These are phyloP conservation scores for Inga leiocalycina DNA, from an alignment of 306 rosid genomes.

Conservation along the genomic window DNA sequence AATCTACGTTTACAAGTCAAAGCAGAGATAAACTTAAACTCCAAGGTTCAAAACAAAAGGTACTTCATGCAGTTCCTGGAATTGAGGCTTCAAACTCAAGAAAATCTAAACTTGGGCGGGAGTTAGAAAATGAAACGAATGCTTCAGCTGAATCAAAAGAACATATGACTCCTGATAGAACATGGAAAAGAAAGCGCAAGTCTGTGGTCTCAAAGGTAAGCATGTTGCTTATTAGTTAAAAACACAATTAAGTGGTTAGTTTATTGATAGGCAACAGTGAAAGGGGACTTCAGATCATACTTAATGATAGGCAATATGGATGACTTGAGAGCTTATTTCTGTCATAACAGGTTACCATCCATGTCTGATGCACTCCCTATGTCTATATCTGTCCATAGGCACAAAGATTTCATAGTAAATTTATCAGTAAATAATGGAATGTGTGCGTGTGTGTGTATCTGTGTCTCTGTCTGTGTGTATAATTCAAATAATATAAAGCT, in stretches of 20 bases:
- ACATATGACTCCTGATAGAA: conserved; percentile 43
- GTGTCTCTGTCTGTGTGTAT: too few species aligned
- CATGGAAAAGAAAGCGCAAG: conserved; percentile 67
- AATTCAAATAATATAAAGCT: not conserved
- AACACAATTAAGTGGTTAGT: conserved; percentile 7
- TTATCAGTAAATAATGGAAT: not conserved
- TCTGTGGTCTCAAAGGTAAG: conserved; percentile 52
- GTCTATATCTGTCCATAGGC: conserved; percentile 6
- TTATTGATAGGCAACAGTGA: not conserved
- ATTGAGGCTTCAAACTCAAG: conserved; percentile 49
- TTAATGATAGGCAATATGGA: not conserved
- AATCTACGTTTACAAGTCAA: conserved; percentile 65
- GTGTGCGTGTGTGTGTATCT: too few species aligned
- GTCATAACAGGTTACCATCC: not conserved
- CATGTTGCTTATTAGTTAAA: not conserved
- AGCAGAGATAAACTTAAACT: conserved; percentile 55
- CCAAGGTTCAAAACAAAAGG: conserved; percentile 41
- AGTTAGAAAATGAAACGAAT: conserved; percentile 35
- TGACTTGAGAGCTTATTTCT: not conserved
- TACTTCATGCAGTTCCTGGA: conserved; percentile 39
- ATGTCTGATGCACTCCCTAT: not conserved
- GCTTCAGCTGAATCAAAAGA: conserved; percentile 55
- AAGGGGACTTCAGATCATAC: not conserved
- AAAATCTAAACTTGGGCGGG: conserved; percentile 71
- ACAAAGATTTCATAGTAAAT: conserved; percentile 1